These are phyloP conservation scores for Parietichytrium sp. DNA, from an alignment of 108 stramenopile genomes.

Conservation along the genomic window DNA sequence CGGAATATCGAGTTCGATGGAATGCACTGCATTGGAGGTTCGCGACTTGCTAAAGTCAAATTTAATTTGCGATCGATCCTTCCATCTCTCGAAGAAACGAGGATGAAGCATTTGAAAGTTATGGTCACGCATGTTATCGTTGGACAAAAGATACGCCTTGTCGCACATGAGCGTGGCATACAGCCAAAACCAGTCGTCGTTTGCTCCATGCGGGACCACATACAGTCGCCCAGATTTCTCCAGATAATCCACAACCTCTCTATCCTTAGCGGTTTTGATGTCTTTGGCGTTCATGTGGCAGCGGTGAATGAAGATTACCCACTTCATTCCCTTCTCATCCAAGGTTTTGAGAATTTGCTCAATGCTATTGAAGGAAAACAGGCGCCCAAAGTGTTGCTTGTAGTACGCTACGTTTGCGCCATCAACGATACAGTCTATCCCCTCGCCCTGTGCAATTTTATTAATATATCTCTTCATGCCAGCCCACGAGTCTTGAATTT, in stretches of 20 bases:
- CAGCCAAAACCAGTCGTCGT: conserved; percentile 99
- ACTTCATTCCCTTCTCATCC: conserved; percentile 46
- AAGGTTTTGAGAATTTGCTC: conserved; percentile 76
- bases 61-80: conserved; percentile 86
- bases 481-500: too few species aligned
- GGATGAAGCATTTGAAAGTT: conserved; percentile 89
- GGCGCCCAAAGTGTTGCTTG: conserved; percentile 78
- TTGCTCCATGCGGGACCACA: conserved; percentile 77
- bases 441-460: too few species aligned
- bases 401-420: conserved; percentile 96
- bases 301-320: conserved; percentile 61
- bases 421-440: conserved; percentile 78
- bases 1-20: too few species aligned
- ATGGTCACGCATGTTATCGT: conserved; percentile 99
- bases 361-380: conserved; percentile 77
- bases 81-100: conserved; percentile 85
- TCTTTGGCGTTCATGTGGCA: neutral
- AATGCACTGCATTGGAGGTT: too few species aligned
- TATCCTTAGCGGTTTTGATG: neutral
- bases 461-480: too few species aligned
- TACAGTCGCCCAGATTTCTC: neutral
- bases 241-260: neutral
- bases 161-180: conserved; percentile 72
- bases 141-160: conserved; percentile 79
- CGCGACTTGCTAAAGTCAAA: too few species aligned